Conservation (phyloP, 768 basidiomycete genomes). For the Hydnum rufescens region DNA sequence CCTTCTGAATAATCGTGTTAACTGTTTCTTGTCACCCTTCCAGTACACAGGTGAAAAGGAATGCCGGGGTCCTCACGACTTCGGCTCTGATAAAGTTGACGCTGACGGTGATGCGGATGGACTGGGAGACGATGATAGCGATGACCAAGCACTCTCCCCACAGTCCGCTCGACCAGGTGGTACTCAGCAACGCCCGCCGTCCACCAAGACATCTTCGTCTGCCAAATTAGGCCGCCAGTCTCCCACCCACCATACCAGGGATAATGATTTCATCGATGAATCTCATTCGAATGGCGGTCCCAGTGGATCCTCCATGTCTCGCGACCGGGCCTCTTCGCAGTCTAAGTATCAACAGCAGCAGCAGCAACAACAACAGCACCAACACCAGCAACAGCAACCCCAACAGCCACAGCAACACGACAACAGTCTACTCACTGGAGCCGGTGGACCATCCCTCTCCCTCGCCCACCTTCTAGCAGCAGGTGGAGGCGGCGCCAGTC, state of each 20-base stretch:
- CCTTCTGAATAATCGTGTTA: background rate
- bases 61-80: conserved; percentile 29
- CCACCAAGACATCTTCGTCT: background rate
- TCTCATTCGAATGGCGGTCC: background rate
- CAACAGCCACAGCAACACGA: background rate
- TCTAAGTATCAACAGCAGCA: too few relatives aligned
- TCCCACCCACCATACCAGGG: background rate
- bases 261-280: background rate
- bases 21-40: background rate
- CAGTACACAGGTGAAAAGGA: conserved; percentile 36
- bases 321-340: too few relatives aligned
- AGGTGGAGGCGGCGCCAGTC: too few relatives aligned
- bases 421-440: background rate
- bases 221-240: background rate
- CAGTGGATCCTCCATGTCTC: background rate
- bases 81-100: conserved; percentile 13
- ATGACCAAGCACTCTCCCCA: background rate
- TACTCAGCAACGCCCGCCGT: background rate
- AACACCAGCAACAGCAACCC: too few relatives aligned
- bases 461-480: too few relatives aligned
- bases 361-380: too few relatives aligned
- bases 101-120: conserved; percentile 17
- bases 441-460: background rate
- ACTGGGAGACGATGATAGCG: conserved; percentile 13
- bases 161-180: background rate